Conservation (phyloP, 2,329 filamentous ascomycete genomes). For the Simplicillium aogashimaense region DNA sequence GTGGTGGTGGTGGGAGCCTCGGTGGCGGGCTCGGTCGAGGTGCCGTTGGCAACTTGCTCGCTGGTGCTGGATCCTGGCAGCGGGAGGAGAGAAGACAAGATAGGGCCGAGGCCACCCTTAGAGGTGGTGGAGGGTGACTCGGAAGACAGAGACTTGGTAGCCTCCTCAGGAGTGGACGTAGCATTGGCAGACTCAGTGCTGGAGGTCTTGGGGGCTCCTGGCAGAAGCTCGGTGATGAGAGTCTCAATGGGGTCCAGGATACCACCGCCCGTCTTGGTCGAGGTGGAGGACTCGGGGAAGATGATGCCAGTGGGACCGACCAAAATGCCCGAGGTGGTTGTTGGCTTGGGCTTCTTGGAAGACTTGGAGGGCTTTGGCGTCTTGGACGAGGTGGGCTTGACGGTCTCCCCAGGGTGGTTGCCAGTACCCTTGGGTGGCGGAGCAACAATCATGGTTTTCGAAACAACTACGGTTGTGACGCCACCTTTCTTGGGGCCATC, state of each 20-base stretch:
- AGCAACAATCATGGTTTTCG: conserved; percentile 2
- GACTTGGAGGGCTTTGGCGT: conserved; percentile 2
- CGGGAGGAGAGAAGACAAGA: neutral
- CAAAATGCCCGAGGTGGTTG: conserved; percentile 11
- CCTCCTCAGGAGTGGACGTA: neutral
- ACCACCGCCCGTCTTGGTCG: conserved; percentile 7
- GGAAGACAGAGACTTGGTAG: neutral
- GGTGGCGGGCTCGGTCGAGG: conserved; percentile 4
- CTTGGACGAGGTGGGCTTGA: conserved; percentile 10
- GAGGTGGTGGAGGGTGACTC: conserved; percentile 1
- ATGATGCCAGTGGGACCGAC: conserved; percentile 18
- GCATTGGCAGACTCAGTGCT: conserved; percentile 1
- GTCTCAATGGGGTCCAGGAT: conserved; percentile 14
- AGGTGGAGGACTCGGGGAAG: neutral
- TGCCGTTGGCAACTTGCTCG: conserved; percentile 2
- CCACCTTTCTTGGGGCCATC: conserved; percentile 11
- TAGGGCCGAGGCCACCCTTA: conserved; percentile 1
- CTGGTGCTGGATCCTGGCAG: neutral
- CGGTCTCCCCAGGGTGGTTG: conserved; percentile 8
- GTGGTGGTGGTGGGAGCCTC: neutral
- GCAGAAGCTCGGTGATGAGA: conserved; percentile 10
- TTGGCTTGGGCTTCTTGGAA: conserved; percentile 1
- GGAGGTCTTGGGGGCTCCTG: conserved; percentile 5
- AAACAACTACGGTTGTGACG: conserved; percentile 13
- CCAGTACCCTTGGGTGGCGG: conserved; percentile 5